phyloP scores from a whole-genome alignment of 768 basidiomycete species.

The Suillus cothurnatus region DNA sequence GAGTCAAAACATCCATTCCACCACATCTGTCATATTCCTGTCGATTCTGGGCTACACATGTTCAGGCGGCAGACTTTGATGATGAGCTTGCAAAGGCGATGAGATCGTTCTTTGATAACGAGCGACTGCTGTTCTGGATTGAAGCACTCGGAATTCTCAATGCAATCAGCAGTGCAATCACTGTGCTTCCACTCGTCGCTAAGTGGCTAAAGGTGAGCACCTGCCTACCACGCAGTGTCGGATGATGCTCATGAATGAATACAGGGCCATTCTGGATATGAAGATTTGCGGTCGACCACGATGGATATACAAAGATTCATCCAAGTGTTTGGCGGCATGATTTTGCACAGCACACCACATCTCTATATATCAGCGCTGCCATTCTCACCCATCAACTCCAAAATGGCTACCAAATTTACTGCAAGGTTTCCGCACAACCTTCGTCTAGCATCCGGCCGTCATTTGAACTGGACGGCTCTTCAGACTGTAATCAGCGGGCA shows the following conservation, averaged over 20 bases:
- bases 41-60: background rate
- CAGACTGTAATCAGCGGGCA: background rate
- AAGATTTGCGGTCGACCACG: background rate
- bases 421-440: background rate
- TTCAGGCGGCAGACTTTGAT: background rate
- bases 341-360: background rate
- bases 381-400: background rate
- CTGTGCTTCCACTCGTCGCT: background rate
- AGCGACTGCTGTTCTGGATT: background rate
- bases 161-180: background rate
- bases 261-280: background rate
- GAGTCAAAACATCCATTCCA: background rate
- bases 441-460: background rate
- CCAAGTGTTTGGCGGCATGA: background rate
- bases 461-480: background rate
- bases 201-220: background rate
- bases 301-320: background rate
- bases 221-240: background rate
- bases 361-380: background rate
- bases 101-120: background rate
- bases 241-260: no score
- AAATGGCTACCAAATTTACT: background rate
- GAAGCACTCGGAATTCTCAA: background rate
- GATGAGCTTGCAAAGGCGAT: accelerated
- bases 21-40: no score